Base-by-base conservation (phyloP, 2,329 filamentous ascomycete species). In the Davidsoniella virescens region DNA sequence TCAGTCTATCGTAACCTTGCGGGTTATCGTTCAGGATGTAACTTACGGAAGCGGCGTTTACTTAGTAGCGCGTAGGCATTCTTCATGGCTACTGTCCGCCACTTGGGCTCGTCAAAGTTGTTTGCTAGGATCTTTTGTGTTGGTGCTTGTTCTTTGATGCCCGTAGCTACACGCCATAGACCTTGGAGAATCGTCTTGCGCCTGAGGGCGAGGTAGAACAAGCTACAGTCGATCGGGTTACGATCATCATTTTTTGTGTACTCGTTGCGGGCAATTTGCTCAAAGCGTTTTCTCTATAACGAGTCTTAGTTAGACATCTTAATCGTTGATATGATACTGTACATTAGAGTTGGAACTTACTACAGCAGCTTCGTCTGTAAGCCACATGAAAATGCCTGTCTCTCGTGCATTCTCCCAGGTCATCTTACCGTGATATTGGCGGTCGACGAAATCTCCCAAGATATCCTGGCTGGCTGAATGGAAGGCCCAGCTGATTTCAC, bases 51-150 rank as follows among this genome's bases (percentile, higher is more conserved):
- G 46, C 92, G 75, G 42, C 87, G 76, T 64, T 87, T 93, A 56
- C 90, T 92, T 61, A 98, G 80, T 50, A 98, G 66, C 2, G 92
- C 90, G 65, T 95, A 98, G 0, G 92, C 92, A 62, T 98, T 98
- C 65, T 98, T 98, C 53, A 94, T 68, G 0, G 92, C 92, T 4
- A 86, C 79, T 1, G 84, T 94, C 62, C 77, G 84, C 85, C 92
- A 96, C 57, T 85, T 82, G 0, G 80, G 73, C 54, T 94, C 84
- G 3, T 78, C 72, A 63, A 98, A 98, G 62, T 96, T 87, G 59
- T 95, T 93, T n/a, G 82, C 75, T 18, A 98, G 69, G 26, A 98
- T 71, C 54, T 76, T 79, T 53, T 82, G 76, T 0, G 92, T 98
- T 0, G 83, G 79, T 2, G 65, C 69, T 64, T 96, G 92, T 63